Conservation (phyloP, 805 yeast genomes). For the Barnettozyma wickerhamii region DNA sequence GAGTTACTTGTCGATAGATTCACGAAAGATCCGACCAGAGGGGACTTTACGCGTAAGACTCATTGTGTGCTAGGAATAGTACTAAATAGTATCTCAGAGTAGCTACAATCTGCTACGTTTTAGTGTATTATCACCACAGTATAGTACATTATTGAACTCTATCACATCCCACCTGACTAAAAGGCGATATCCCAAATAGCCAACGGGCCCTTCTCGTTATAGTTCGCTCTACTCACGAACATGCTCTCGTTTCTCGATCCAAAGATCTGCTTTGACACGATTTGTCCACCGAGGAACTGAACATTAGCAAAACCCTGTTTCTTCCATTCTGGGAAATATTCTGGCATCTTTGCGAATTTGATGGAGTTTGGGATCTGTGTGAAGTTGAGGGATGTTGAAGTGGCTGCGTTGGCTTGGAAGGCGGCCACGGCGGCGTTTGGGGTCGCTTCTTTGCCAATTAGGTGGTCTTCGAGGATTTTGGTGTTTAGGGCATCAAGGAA, state of each 20-base stretch:
- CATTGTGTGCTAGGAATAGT: too few relatives aligned
- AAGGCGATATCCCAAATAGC: constrained; percentile 67
- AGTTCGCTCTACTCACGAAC: constrained; percentile 65
- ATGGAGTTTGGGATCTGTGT: constrained; percentile 80
- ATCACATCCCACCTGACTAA: too few relatives aligned
- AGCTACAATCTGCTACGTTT: too few relatives aligned
- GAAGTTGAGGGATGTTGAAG: constrained; percentile 23
- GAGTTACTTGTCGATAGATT: too few relatives aligned
- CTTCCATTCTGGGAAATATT: constrained; percentile 95
- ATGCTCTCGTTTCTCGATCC: constrained; percentile 54
- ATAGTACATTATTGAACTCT: neutral
- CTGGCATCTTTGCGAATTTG: constrained; percentile 69
- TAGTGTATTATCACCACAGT: too few relatives aligned
- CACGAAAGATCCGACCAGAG: too few relatives aligned
- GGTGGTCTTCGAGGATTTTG: constrained; percentile 51
- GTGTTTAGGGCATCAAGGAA: constrained; percentile 65
- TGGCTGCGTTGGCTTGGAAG: constrained; percentile 23
- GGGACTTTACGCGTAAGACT: too few relatives aligned
- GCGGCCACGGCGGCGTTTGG: constrained; percentile 25
- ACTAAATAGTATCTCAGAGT: too few relatives aligned
- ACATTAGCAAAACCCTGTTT: constrained; percentile 71
- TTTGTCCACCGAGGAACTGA: constrained; percentile 80
- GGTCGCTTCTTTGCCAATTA: constrained; percentile 34
- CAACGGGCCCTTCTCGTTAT: constrained; percentile 76
- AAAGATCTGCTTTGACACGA: constrained; percentile 81